phyloP scores from a whole-genome alignment of 73 alveolate species.

The Halteria grandinella region DNA sequence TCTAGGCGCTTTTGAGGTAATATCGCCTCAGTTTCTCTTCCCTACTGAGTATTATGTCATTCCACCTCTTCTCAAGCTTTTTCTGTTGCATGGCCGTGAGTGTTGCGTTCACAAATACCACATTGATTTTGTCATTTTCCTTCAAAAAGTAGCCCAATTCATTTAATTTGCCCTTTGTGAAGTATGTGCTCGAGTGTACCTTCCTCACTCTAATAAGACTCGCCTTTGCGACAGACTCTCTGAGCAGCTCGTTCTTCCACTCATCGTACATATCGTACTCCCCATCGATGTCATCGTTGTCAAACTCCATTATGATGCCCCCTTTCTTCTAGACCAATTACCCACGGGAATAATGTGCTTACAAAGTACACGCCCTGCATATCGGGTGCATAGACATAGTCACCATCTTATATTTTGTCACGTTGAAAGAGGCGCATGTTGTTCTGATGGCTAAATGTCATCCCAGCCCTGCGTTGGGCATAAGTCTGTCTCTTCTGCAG shows the following conservation, averaged over 20 bases:
- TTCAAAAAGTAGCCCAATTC: conserved; percentile 72
- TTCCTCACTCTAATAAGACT: conserved; percentile 76
- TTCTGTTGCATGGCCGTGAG: conserved; percentile 78
- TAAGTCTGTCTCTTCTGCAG: not conserved
- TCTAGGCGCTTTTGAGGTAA: conserved; percentile 40
- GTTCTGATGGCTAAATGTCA: not conserved
- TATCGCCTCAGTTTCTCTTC: conserved; percentile 59
- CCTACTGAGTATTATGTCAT: conserved; percentile 58
- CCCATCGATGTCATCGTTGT: not conserved
- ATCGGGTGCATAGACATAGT: conserved; percentile 68
- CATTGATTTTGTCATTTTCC: conserved; percentile 66
- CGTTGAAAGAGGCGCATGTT: conserved; percentile 41
- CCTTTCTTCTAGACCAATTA: too few species aligned
- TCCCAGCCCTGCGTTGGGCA: not conserved
- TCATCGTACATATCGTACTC: conserved; percentile 75
- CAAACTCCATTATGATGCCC: conserved; percentile 59
- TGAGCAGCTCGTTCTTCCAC: conserved; percentile 70
- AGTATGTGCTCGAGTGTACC: conserved; percentile 67
- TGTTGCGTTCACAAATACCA: conserved; percentile 77
- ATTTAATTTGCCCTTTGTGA: conserved; percentile 81
- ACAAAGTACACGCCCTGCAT: conserved; percentile 70
- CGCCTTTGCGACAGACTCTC: conserved; percentile 80
- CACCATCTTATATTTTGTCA: conserved; percentile 71
- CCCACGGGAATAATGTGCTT: too few species aligned
- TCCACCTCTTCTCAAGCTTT: conserved; percentile 80